A percentile compares a stretch with the other conserved stretches of the same genome.
Evolutionary conservation across 2,329 filamentous ascomycete species (phyloP).

Genomic region (Verticillium klebahnii): DNA sequence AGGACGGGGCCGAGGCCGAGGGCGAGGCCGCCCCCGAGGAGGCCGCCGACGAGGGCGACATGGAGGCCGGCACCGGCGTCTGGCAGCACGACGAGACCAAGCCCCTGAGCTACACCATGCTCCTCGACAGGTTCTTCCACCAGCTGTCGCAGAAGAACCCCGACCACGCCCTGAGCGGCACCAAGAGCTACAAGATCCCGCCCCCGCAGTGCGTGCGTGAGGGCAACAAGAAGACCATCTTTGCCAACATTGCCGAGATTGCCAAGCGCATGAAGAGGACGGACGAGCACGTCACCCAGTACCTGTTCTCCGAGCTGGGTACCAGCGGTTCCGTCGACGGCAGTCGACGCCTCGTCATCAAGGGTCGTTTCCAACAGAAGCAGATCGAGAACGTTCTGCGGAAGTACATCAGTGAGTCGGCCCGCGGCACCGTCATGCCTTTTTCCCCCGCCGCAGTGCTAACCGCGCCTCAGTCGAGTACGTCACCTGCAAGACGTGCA

Average conservation of each 20-base stretch:
- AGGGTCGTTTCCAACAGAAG: conserved; percentile 99
- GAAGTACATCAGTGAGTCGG: conserved; percentile 80
- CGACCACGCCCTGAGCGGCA: conserved; percentile 82
- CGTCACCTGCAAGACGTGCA: conserved; percentile 98
- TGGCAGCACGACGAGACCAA: conserved; percentile 79
- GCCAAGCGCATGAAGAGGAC: conserved; percentile 99
- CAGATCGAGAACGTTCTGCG: conserved; percentile 96
- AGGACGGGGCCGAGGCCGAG: conserved; percentile 55
- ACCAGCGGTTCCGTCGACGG: conserved; percentile 95
- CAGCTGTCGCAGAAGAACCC: conserved; percentile 95
- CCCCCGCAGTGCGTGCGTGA: conserved; percentile 97
- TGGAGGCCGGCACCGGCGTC: conserved; percentile 83
- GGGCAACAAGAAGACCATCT: conserved; percentile 99
- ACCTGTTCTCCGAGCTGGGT: conserved; percentile 91
- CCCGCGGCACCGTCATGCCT: neutral
- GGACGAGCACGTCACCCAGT: conserved; percentile 90
- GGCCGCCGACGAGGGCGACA: conserved; percentile 65
- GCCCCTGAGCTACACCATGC: conserved; percentile 76
- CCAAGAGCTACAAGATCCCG: conserved; percentile 98
- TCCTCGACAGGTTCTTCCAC: conserved; percentile 90
- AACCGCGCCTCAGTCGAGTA: conserved; percentile 69
- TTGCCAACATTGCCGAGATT: conserved; percentile 98
- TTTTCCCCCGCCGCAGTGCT: conserved; percentile 13
- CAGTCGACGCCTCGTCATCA: conserved; percentile 89
- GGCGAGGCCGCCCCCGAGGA: conserved; percentile 50